Evolutionary conservation across 129 eudicot species (phyloP).

Genomic region (Saussurea involucrata): DNA sequence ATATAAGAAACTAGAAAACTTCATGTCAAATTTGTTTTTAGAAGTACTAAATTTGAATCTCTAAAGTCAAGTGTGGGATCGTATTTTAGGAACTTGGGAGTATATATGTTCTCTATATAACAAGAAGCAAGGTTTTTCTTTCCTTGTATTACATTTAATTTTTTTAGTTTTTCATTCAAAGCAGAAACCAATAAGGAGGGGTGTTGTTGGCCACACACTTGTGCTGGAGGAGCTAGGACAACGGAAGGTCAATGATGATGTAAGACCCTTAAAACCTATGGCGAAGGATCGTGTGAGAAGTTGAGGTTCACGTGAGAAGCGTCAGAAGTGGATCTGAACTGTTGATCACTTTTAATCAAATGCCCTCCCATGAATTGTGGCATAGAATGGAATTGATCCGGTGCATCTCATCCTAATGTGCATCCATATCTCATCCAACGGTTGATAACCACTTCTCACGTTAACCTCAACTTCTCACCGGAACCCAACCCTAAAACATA

Average conservation of each 20-base stretch:
- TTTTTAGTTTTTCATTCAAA: not conserved
- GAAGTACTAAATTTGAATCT: not conserved
- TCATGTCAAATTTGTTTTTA: not conserved
- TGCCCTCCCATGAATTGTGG: no score
- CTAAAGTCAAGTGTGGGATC: not conserved
- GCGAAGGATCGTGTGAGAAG: no score
- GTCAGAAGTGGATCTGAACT: no score
- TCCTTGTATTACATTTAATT: not conserved
- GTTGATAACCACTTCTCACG: no score
- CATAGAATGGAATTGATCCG: no score
- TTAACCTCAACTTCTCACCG: no score
- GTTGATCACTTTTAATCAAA: no score
- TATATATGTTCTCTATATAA: no score
- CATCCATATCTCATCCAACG: no score
- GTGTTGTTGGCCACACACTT: constrained; percentile 57
- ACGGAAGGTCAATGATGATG: constrained; percentile 57
- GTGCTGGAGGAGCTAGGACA: constrained; percentile 68
- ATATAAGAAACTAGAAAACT: not conserved
- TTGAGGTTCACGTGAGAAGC: no score
- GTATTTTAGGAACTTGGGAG: not conserved
- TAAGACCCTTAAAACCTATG: constrained; percentile 44
- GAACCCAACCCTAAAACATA: no score
- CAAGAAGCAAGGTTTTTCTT: not conserved
- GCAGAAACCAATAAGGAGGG: constrained; percentile 82
- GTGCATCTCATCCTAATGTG: no score